Evolutionary conservation across 2,329 filamentous ascomycete genomes (phyloP).

Genomic region (Phyllosticta capitalensis): DNA sequence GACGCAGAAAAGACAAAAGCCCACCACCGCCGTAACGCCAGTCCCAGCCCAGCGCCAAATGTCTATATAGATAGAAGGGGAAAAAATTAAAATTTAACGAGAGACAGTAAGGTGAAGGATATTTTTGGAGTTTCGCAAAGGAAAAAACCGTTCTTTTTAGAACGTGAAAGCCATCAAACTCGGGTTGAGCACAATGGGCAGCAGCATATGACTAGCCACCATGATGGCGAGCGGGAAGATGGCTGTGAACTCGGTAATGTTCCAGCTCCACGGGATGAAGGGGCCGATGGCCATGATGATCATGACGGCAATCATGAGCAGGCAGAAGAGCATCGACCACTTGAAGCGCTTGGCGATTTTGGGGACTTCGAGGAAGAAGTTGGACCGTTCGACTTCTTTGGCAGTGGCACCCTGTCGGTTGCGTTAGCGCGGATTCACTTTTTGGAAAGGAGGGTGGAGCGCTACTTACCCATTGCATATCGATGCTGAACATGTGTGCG

Average conservation of each 20-base stretch:
- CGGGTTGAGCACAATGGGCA: constrained; percentile 11
- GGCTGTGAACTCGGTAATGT: constrained; percentile 10
- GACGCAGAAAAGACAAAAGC: too few relatives aligned
- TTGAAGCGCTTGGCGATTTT: constrained; percentile 9
- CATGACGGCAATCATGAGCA: constrained; percentile 5
- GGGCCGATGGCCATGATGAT: constrained; percentile 10
- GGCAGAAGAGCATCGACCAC: constrained; percentile 5
- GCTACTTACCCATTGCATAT: constrained; percentile 9
- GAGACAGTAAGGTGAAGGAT: too few relatives aligned
- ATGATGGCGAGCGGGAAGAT: constrained; percentile 11
- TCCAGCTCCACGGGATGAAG: constrained; percentile 12
- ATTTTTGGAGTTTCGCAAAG: too few relatives aligned
- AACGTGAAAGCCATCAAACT: constrained; percentile 10
- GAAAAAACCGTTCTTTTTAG: background rate
- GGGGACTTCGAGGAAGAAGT: constrained; percentile 9
- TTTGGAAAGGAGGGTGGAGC: background rate
- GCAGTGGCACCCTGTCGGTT: constrained; percentile 4
- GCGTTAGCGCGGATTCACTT: background rate
- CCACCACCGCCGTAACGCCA: too few relatives aligned
- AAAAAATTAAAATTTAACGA: too few relatives aligned
- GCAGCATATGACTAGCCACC: constrained; percentile 11
- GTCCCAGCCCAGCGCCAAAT: too few relatives aligned
- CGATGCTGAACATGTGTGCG: constrained; percentile 13
- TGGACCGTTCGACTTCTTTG: constrained; percentile 10
- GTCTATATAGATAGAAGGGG: too few relatives aligned